Evolutionary conservation across 1,139 yeast species (phyloP).

Genomic region (Blastobotrys serpentis): DNA sequence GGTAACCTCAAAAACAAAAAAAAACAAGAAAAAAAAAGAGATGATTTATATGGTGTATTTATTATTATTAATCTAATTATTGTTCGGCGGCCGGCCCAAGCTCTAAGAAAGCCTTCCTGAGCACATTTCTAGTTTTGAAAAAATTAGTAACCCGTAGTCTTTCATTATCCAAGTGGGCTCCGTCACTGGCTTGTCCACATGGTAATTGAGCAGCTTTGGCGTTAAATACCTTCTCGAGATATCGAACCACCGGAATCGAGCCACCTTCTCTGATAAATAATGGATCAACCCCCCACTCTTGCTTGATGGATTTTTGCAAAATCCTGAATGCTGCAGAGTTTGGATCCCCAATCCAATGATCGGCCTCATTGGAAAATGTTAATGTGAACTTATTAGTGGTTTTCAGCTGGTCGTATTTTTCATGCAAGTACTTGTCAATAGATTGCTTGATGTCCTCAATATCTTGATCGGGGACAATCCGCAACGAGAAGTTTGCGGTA

Average conservation of each 20-base stretch:
- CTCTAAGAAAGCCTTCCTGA: slow-evolving; percentile 5
- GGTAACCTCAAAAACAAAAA: too few species aligned
- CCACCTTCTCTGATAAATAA: slow-evolving; percentile 94
- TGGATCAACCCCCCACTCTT: slow-evolving; percentile 71
- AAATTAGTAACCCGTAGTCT: slow-evolving; percentile 75
- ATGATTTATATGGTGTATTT: too few species aligned
- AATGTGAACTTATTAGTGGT: slow-evolving; percentile 63
- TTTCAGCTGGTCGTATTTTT: slow-evolving; percentile 47
- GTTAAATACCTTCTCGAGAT: slow-evolving; percentile 72
- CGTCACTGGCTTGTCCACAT: slow-evolving; percentile 93
- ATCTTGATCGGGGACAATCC: slow-evolving; percentile 89
- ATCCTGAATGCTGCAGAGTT: slow-evolving; percentile 67
- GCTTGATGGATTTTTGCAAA: slow-evolving; percentile 55
- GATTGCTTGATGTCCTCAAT: slow-evolving; percentile 54
- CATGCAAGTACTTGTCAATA: slow-evolving; percentile 48
- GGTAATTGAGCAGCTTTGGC: slow-evolving; percentile 97
- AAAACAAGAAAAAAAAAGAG: too few species aligned
- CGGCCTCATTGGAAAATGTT: slow-evolving; percentile 76
- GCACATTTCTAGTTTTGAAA: slow-evolving; percentile 43
- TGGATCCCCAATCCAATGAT: slow-evolving; percentile 95
- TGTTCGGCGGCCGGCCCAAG: slow-evolving; percentile 2
- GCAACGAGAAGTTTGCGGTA: slow-evolving; percentile 70
- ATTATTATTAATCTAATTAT: neutral
- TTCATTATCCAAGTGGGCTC: slow-evolving; percentile 90
- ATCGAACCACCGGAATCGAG: slow-evolving; percentile 85